phyloP scores from a whole-genome alignment of 2,329 filamentous ascomycete species.

The Daldinia sp. region DNA sequence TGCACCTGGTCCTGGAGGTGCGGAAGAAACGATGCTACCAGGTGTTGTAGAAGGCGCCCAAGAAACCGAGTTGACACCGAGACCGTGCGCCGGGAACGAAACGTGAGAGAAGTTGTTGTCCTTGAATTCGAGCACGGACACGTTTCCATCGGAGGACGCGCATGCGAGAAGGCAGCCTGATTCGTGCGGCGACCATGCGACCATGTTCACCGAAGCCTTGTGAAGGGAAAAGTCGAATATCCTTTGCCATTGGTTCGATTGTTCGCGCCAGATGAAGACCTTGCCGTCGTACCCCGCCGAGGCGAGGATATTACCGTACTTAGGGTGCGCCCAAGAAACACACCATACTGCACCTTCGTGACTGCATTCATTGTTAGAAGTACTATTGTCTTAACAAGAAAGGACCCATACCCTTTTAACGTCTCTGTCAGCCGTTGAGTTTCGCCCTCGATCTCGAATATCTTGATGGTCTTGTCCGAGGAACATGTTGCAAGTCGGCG shows the following conservation, averaged over 20 bases:
- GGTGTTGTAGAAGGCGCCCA: slow-evolving; percentile 90
- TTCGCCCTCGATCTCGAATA: slow-evolving; percentile 97
- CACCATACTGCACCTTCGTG: slow-evolving; percentile 99
- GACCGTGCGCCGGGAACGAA: slow-evolving; percentile 89
- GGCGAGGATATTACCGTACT: slow-evolving; percentile 97
- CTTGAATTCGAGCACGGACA: slow-evolving; percentile 95
- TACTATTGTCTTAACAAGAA: not conserved
- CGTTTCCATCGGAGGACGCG: slow-evolving; percentile 91
- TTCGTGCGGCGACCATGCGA: slow-evolving; percentile 97
- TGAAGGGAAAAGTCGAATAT: slow-evolving; percentile 94
- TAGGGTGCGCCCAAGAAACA: slow-evolving; percentile 96
- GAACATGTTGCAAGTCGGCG: slow-evolving; percentile 95
- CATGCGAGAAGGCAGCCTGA: slow-evolving; percentile 93
- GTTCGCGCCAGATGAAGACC: slow-evolving; percentile 98
- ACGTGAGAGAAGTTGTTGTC: slow-evolving; percentile 92
- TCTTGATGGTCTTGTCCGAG: slow-evolving; percentile 98
- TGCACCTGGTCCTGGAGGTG: slow-evolving; percentile 62
- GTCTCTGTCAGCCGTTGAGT: slow-evolving; percentile 90
- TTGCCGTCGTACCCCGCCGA: slow-evolving; percentile 97
- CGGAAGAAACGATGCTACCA: slow-evolving; percentile 82
- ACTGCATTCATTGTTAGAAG: slow-evolving; percentile 56
- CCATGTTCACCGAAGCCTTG: slow-evolving; percentile 95
- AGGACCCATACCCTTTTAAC: slow-evolving; percentile 79
- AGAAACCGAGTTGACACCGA: slow-evolving; percentile 93
- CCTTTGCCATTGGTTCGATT: slow-evolving; percentile 77